These are phyloP conservation scores for Ganoderma leucocontextum DNA, from an alignment of 1,284 basidiomycete genomes.

Conservation along the genomic window DNA sequence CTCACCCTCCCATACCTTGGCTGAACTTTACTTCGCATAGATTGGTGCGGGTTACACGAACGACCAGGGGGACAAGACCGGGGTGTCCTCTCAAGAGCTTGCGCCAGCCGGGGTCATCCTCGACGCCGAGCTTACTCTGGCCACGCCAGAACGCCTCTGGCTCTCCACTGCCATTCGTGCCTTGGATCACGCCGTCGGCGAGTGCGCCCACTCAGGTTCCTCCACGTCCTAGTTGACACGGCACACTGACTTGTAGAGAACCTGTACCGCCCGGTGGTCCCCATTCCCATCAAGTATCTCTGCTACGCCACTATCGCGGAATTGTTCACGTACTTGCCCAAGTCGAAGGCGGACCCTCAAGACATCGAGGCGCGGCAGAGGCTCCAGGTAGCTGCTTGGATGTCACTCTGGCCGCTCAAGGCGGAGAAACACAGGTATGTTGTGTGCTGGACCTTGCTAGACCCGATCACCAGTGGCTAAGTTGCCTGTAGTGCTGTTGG, in stretches of 20 bases:
- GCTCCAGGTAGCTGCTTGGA: constrained; percentile 81
- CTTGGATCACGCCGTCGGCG: constrained; percentile 81
- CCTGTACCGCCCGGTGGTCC: constrained; percentile 68
- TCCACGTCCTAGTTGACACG: neutral
- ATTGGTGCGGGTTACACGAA: constrained; percentile 80
- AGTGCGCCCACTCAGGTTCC: neutral
- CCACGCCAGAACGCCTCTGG: constrained; percentile 82
- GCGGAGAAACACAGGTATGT: constrained; percentile 60
- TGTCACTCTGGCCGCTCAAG: constrained; percentile 77
- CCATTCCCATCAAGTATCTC: constrained; percentile 69
- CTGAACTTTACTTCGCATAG: constrained; percentile 10
- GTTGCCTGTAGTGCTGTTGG: constrained; percentile 61
- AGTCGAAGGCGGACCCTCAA: constrained; percentile 65
- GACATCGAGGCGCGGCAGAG: constrained; percentile 70
- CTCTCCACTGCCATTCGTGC: constrained; percentile 81
- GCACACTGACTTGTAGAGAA: constrained; percentile 53
- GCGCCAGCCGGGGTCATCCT: constrained; percentile 78
- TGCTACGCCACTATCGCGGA: constrained; percentile 74
- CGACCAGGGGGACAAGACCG: constrained; percentile 73
- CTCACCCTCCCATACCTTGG: neutral
- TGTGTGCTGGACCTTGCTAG: neutral
- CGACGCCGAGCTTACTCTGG: constrained; percentile 78
- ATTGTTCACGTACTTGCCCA: constrained; percentile 77
- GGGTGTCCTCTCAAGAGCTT: constrained; percentile 60
- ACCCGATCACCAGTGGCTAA: neutral